Base-by-base conservation (phyloP, 768 basidiomycete species). In the Epithele typhae region DNA sequence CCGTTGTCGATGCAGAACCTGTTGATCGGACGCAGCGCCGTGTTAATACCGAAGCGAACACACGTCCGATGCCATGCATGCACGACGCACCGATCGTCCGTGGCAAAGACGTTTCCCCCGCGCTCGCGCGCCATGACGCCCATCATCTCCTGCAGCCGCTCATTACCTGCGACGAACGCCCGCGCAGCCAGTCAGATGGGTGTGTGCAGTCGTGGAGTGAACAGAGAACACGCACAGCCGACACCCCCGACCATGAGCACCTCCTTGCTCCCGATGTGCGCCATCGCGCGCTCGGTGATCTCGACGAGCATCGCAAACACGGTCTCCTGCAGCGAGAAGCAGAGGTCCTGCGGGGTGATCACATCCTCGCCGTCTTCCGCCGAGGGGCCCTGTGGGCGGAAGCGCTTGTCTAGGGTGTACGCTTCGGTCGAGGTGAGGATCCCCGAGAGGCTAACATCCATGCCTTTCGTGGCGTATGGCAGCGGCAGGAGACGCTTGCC, bases 1-100 rank as follows among this genome's bases (percentile, higher is more conserved):
- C 96, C 96, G 56, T 99, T 99, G 64, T 99, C 96, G 50, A 99
- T 98, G 67, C 96, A 98, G 66, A 95, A 98, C 44, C 94, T 95
- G 57, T n/a, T n/a, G 42, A 32, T 10, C 32, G 19, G 27, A 7
- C 8, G 27, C 27, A 30, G 14, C 8, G 27, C 7, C 7, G 14
- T 7, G 27, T 30, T 7, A 30, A 14, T 7, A 14, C 14, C 27
- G 7, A 30, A 30, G 27, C 14, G 27, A n/a, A n/a, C 27, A 14
- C 27, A 30, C 27, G 27, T 7, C 14, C 7, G 8, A 30, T 14
- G 14, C 8, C 8, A 30, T 30, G 39, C 22, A 24, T 34, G 23
- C 23, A 30, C 27, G 6, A 53, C 76, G 43, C 55, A 89, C 95
- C 93, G 75, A 66, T 98, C 94, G 63, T 99, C 95, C 0, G 90